These are phyloP conservation scores for Amylocarpus encephaloides DNA, from an alignment of 2,329 filamentous ascomycete genomes.

Conservation along the genomic window DNA sequence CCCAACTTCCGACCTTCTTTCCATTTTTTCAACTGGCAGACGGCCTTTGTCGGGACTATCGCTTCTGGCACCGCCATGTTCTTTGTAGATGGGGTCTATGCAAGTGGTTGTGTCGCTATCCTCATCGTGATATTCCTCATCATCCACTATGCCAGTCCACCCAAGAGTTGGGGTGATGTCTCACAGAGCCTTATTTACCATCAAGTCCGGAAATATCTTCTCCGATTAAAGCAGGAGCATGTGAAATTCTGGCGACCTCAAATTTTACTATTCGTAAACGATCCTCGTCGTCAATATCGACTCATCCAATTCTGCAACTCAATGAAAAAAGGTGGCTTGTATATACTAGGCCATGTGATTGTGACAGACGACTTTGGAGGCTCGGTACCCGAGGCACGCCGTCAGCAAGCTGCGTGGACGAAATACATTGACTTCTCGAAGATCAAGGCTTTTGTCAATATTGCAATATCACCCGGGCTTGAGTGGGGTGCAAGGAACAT, in stretches of 20 bases:
- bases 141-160: constrained; percentile 79
- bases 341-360: constrained; percentile 79
- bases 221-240: constrained; percentile 78
- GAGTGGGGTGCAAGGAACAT: constrained; percentile 83
- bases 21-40: constrained; percentile 83
- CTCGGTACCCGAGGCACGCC: constrained; percentile 72
- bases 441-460: constrained; percentile 85
- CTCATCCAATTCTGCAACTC: constrained; percentile 90
- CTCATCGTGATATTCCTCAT: constrained; percentile 73
- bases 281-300: constrained; percentile 73
- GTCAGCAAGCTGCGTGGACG: constrained; percentile 72
- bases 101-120: constrained; percentile 65
- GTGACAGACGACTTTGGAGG: constrained; percentile 75
- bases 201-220: constrained; percentile 80
- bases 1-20: constrained; percentile 87
- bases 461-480: constrained; percentile 73
- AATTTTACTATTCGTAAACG: constrained; percentile 76
- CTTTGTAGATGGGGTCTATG: constrained; percentile 79
- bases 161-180: constrained; percentile 86
- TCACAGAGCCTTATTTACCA: constrained; percentile 84
- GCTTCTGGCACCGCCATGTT: constrained; percentile 79
- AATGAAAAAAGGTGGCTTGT: constrained; percentile 78
- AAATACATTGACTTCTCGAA: constrained; percentile 81
- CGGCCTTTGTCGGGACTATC: constrained; percentile 68
- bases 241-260: constrained; percentile 93